Conservation (phyloP, 1,284 basidiomycete genomes). For the Cutaneotrichosporon sp. region DNA sequence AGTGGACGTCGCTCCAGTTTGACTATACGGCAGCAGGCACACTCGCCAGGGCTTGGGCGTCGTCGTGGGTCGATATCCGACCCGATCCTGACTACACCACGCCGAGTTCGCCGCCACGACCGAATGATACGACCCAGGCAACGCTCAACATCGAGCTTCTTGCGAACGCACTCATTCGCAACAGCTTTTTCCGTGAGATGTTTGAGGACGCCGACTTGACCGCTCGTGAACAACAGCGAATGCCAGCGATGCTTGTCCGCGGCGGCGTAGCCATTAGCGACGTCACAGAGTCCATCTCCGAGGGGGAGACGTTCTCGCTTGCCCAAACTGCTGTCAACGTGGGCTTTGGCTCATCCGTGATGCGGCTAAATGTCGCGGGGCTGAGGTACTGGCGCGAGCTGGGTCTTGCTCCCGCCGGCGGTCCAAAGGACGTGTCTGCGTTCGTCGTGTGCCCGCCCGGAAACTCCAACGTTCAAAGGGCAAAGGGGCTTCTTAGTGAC, state of each 20-base stretch:
- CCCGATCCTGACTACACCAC: not conserved
- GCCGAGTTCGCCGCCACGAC: conserved; percentile 2
- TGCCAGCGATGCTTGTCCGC: conserved; percentile 6
- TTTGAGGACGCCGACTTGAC: conserved; percentile 3
- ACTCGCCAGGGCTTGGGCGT: conserved; percentile 14
- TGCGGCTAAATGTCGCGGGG: conserved; percentile 29
- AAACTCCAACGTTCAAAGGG: conserved; percentile 6
- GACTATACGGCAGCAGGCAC: conserved; percentile 4
- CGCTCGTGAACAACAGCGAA: not conserved
- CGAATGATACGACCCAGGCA: not conserved
- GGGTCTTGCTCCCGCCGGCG: conserved; percentile 37
- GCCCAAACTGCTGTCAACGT: conserved; percentile 17
- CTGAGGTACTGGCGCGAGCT: conserved; percentile 41
- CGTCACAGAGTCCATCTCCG: not conserved
- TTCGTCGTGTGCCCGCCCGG: conserved; percentile 23
- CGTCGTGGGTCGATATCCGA: conserved; percentile 6
- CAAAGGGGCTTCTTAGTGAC: conserved; percentile 17
- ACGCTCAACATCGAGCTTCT: conserved; percentile 10
- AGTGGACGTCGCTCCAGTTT: conserved; percentile 27
- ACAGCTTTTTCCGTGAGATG: conserved; percentile 14
- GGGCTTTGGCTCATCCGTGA: conserved; percentile 28
- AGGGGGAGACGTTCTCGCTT: conserved; percentile 7
- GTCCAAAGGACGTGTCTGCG: conserved; percentile 32
- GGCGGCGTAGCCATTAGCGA: conserved; percentile 15
- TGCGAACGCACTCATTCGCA: conserved; percentile 17